These are phyloP conservation scores for Conticribra weissflogii DNA, from an alignment of 108 stramenopile genomes.

Conservation along the genomic window DNA sequence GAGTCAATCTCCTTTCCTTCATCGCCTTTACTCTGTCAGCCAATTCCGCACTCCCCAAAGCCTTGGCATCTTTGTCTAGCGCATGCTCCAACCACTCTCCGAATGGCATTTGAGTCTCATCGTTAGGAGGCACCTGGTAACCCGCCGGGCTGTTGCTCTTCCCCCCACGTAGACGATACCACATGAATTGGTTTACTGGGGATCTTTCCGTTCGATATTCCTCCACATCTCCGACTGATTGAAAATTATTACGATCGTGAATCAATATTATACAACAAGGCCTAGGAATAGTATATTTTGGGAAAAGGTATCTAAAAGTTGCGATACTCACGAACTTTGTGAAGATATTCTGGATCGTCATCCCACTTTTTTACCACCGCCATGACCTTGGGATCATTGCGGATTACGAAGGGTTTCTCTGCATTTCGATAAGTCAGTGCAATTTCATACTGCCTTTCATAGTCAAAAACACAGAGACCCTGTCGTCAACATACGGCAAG, in stretches of 20 bases:
- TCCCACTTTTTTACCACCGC: slow-evolving; percentile 60
- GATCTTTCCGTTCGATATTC: slow-evolving; percentile 31
- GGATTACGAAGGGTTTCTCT: slow-evolving; percentile 81
- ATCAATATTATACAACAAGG: no score
- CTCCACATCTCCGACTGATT: slow-evolving; percentile 39
- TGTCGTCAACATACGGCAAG: no score
- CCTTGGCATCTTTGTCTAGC: slow-evolving; percentile 30
- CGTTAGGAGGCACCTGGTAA: slow-evolving; percentile 53
- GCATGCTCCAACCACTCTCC: slow-evolving; percentile 74
- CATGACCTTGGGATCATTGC: slow-evolving; percentile 70
- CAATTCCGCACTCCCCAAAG: slow-evolving; percentile 27
- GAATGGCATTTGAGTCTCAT: slow-evolving; percentile 56
- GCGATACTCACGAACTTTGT: slow-evolving; percentile 32
- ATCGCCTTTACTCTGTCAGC: slow-evolving; percentile 10
- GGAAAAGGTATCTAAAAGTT: no score
- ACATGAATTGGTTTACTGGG: slow-evolving; percentile 78
- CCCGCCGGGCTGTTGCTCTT: neutral
- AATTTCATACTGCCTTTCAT: slow-evolving; percentile 33
- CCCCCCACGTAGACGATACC: slow-evolving; percentile 41
- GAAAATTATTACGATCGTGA: no score
- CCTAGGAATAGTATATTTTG: no score
- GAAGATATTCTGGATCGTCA: slow-evolving; percentile 57
- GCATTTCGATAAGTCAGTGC: slow-evolving; percentile 55
- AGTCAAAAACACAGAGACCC: slow-evolving; percentile 45
- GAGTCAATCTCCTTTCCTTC: slow-evolving; percentile 30